Conservation (phyloP, 129 eudicot genomes). For the Flaveria ramosissima region DNA sequence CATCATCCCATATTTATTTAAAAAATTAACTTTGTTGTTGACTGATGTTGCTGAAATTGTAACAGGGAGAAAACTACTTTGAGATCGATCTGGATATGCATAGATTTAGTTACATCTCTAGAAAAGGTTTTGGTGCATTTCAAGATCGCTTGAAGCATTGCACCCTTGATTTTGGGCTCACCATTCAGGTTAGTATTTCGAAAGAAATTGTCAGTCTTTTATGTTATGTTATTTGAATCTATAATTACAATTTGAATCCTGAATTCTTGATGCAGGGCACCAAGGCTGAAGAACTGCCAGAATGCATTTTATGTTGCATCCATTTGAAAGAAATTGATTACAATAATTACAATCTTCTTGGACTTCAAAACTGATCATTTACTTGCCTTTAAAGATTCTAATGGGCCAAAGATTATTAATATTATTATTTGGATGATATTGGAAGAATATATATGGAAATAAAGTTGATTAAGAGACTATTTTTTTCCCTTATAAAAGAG, state of each 20-base stretch:
- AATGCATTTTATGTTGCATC: slow-evolving; percentile 74
- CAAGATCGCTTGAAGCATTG: slow-evolving; percentile 70
- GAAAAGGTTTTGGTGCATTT: slow-evolving; percentile 83
- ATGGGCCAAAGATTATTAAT: slow-evolving; percentile 13
- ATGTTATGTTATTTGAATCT: not conserved
- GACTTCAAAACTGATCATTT: slow-evolving; percentile 34
- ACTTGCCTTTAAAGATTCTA: not conserved
- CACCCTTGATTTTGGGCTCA: slow-evolving; percentile 74
- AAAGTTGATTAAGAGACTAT: too few species aligned
- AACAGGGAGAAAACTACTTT: slow-evolving; percentile 79
- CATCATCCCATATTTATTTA: not conserved
- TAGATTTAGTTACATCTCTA: slow-evolving; percentile 81
- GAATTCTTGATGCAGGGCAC: slow-evolving; percentile 60
- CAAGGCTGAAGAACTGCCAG: slow-evolving; percentile 89
- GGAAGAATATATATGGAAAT: slow-evolving; percentile 12
- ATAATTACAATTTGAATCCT: not conserved
- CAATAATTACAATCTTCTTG: slow-evolving; percentile 60
- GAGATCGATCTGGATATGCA: slow-evolving; percentile 95
- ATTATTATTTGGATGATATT: slow-evolving; percentile 4
- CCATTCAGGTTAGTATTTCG: slow-evolving; percentile 62
- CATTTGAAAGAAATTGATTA: slow-evolving; percentile 78
- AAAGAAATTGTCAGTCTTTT: not conserved
- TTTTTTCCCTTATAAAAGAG: too few species aligned
- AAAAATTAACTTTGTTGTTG: not conserved
- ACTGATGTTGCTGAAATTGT: not conserved